Conservation (phyloP, 2,329 filamentous ascomycete species). For the Anisogramma anomala region DNA sequence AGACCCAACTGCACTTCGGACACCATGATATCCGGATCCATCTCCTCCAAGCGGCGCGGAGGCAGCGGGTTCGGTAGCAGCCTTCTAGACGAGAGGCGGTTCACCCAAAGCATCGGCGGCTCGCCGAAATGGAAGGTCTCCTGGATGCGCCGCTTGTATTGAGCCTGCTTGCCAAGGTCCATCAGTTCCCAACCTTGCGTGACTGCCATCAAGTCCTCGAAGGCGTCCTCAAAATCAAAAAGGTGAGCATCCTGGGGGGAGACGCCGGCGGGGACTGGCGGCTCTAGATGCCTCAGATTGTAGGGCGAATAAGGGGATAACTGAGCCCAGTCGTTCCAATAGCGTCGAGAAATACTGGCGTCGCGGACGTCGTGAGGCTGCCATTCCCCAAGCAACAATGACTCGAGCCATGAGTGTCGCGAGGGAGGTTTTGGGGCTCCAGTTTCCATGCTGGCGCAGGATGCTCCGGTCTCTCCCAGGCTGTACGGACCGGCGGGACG, state of each 20-base stretch:
- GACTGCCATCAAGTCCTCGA: slow-evolving; percentile 44
- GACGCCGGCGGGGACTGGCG: slow-evolving; percentile 29
- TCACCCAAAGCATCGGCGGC: slow-evolving; percentile 8
- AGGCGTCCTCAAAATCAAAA: slow-evolving; percentile 46
- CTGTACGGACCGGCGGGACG: not conserved
- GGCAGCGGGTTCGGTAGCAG: slow-evolving; percentile 6
- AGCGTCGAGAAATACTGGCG: not conserved
- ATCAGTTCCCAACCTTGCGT: slow-evolving; percentile 31
- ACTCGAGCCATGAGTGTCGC: not conserved
- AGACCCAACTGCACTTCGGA: not conserved
- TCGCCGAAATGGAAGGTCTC: slow-evolving; percentile 7
- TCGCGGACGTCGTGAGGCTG: not conserved
- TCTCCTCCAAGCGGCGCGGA: not conserved
- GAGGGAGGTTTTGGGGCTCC: not conserved
- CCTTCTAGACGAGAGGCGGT: slow-evolving; percentile 7
- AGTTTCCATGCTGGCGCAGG: not conserved
- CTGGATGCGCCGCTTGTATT: slow-evolving; percentile 2
- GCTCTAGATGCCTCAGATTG: slow-evolving; percentile 32
- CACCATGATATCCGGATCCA: not conserved
- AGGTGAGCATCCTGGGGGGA: slow-evolving; percentile 20
- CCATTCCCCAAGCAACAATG: not conserved
- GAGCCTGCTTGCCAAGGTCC: slow-evolving; percentile 22
- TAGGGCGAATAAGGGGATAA: slow-evolving; percentile 34
- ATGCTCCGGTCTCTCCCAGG: no score
- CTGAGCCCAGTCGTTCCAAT: slow-evolving; percentile 26